Evolutionary conservation across 2,329 filamentous ascomycete species (phyloP), one percentile per base, ranked within the genome.

Genomic region (Trichothecium sympodiale): DNA sequence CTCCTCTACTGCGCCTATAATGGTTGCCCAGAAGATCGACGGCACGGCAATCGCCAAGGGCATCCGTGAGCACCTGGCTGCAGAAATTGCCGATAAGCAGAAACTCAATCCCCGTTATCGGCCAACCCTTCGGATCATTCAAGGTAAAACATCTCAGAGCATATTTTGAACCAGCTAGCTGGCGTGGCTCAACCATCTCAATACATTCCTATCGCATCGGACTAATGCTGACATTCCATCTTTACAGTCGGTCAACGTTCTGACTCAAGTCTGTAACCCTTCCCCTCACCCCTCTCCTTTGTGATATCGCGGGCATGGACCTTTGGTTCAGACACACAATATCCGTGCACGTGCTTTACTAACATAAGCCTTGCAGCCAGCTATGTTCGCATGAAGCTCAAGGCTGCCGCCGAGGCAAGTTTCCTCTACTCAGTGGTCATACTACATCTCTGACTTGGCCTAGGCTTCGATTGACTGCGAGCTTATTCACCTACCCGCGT

Each of bases 321-420:
- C 31, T 14, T 38, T 35, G 36, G 20, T 6, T 25, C 10, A 6
- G 6, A 6, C 10, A 25, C 20, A 10, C 20, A 6, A 25, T 10
- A 25, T 25, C 20, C 5, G 13, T 17, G 17, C 12, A 31, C 17
- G 7, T 16, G 14, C 10, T 25, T 25, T 17, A 34, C 48, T 53
- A 51, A 57, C 52, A 59, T 48, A 23, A 26, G 57, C 49, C 43
- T 39, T 38, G 43, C 52, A 89, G 83, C 80, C 53, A 96, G 89
- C 35, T 98, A 98, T 83, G 89, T 98, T 62, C 88, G 88, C 64
- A 98, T 98, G 91, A 98, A 98, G 69, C 67, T 95, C 54, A 98
- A 95, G 73, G 91, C 91, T 46, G 91, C 91, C 39, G 70, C 84
- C 57, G 91, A 96, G 73, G 83, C 87, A 66, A 48, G 64, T 36